Evolutionary conservation across 176 grass and related monocot species (phyloP), one percentile per base, ranked within the genome.

Genomic region (Triticum urartu): DNA sequence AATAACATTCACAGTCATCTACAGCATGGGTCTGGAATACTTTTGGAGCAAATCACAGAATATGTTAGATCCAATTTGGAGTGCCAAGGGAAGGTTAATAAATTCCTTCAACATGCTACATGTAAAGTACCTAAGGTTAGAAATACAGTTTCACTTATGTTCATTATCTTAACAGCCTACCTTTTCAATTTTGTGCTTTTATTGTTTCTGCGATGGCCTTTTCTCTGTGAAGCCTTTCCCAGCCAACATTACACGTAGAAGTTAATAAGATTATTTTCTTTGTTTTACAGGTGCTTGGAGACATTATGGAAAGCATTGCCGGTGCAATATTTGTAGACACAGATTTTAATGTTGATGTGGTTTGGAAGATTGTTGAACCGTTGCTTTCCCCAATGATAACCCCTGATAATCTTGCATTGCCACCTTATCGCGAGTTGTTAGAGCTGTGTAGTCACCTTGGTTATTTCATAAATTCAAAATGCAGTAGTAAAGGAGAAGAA

Each of bases 281-380:
- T 75, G 60, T 12, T 84, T 40, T 67, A 48, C 45, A 98, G 96
- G 93, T 92, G 62, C 96, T 98, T 75, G 96, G 93, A 69, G 96
- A 98, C 65, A 95, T 94, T 60, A 84, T 98, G 82, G 96, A 98
- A 92, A 95, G 96, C 87, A 88, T 98, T 72, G 87, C 86, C 2
- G 96, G 96, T 72, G 93, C 96, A 74, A 80, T 95, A 72, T 80
- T 95, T 69, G 91, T 98, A 59, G 93, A 98, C 72, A 82, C 73
- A 18, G 77, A 91, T 89, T 94, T 98, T 81, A 89, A 91, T 85
- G 78, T 98, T 70, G 79, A 83, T 77, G 56, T 82, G 82, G 88
- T 92, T 74, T 98, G 96, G 96, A 87, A 94, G 66, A 95, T 95
- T 81, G 79, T 98, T 85, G 81, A 94, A 75, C 87, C 75, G 0